Evolutionary conservation across 2,329 filamentous ascomycete genomes (phyloP), one percentile per base, ranked within the genome.

Genomic region (Diaporthe batatas): DNA sequence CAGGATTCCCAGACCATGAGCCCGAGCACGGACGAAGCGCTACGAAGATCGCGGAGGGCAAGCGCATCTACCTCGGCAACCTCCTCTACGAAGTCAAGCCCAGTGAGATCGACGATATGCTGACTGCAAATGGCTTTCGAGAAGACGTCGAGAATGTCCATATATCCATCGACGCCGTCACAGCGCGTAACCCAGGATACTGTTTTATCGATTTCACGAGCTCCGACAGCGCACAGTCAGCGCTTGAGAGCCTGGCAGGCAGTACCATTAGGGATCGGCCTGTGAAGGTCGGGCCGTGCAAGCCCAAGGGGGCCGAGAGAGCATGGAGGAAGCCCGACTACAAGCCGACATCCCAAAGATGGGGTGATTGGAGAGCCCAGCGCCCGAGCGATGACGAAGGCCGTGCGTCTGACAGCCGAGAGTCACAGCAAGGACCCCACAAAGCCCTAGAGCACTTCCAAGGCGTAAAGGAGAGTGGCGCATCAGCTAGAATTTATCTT

Each of bases 121-220:
- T 85, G 21, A 73, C 70, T 42, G 76, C 77, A 25, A 75, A 77
- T 57, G 81, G 79, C 34, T 83, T 86, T 21, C 79, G 75, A 3
- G 75, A 79, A 18, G 82, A 82, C 72, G 85, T 88, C 75, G 88
- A 89, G 59, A n/a, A 36, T 18, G 88, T 94, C 75, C 90, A 92
- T 79, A 91, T 94, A 77, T 91, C 91, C 0, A 86, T 92, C 69
- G 91, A 94, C 77, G 88, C 91, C 1, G 89, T 92, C 80, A 92
- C 88, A 39, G 89, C 87, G 53, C 86, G 91, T 57, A 94, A 94
- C 79, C 91, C 91, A 0, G 92, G 91, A 49, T 94, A 93, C 82
- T 94, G 64, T 42, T 65, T 74, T 49, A 49, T 71, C 14, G 64
- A 74, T 77, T 89, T 94, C 72, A 80, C 81, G 58, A 86, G 84